Percentiles rank a stretch among this genome's conserved stretches.
phyloP scores from a whole-genome alignment of 257 asterid species.

The Verbena officinalis region DNA sequence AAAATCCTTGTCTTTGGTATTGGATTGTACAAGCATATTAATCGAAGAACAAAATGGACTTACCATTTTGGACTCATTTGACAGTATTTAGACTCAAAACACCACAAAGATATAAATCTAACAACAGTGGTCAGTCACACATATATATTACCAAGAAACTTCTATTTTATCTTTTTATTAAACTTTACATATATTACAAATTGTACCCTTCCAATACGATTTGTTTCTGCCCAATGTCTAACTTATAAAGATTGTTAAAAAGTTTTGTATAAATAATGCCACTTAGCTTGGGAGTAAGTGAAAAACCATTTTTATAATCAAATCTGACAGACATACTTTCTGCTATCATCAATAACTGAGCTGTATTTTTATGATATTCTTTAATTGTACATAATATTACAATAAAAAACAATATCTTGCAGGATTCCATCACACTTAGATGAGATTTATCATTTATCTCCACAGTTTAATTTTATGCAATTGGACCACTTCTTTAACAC shows the following conservation, averaged over 20 bases:
- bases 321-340: constrained; percentile 74
- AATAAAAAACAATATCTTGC: constrained; percentile 26
- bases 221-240: constrained; percentile 51
- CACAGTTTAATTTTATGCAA: constrained; percentile 2
- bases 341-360: constrained; percentile 46
- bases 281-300: constrained; percentile 47
- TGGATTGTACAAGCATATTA: not conserved
- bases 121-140: constrained; percentile 16
- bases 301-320: constrained; percentile 40
- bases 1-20: constrained; percentile 19
- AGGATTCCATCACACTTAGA: constrained; percentile 38
- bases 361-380: constrained; percentile 38
- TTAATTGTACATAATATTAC: constrained; percentile 30
- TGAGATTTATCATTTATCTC: constrained; percentile 14
- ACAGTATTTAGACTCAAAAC: constrained; percentile 10
- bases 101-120: not conserved
- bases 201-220: constrained; percentile 21
- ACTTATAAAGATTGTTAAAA: constrained; percentile 29
- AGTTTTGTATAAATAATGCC: constrained; percentile 28
- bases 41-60: constrained; percentile 4
- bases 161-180: constrained; percentile 72
- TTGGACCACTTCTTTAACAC: constrained; percentile 22
- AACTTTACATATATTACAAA: constrained; percentile 33
- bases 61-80: constrained; percentile 33
- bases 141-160: constrained; percentile 51